Conservation (phyloP, 306 rosid species). For the Hylodesmum podocarpum region DNA sequence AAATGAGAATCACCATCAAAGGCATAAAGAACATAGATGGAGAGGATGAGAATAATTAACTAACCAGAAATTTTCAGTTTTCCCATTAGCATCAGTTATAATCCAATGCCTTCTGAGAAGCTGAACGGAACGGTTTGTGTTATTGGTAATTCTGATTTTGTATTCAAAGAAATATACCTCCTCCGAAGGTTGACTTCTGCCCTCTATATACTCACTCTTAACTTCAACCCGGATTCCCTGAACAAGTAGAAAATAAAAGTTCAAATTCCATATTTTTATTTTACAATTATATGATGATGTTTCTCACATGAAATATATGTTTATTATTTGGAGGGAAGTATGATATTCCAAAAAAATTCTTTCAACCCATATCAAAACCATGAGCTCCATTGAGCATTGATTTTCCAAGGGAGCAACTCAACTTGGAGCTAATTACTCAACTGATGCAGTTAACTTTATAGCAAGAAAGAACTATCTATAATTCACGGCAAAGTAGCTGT, state of each 20-base stretch:
- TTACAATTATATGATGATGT: not conserved
- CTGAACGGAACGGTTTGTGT: slow-evolving; percentile 64
- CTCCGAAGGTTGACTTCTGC: slow-evolving; percentile 70
- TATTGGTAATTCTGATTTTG: slow-evolving; percentile 68
- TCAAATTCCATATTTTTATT: not conserved
- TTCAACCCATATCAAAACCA: slow-evolving; percentile 1
- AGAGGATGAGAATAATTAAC: slow-evolving; percentile 27
- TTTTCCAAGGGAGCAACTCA: not conserved
- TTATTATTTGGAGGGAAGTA: not conserved
- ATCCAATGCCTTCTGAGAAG: slow-evolving; percentile 93
- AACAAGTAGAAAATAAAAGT: slow-evolving; percentile 17
- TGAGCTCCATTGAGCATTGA: slow-evolving; percentile 1
- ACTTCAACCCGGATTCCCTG: slow-evolving; percentile 89
- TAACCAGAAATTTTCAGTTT: slow-evolving; percentile 74
- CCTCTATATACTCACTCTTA: slow-evolving; percentile 69
- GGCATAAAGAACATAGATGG: slow-evolving; percentile 11
- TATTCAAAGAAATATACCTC: slow-evolving; percentile 69
- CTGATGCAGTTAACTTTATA: not conserved
- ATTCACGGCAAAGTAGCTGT: not conserved
- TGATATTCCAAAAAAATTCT: not conserved
- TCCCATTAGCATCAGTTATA: slow-evolving; percentile 70
- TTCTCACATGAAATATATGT: not conserved
- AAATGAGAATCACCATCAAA: not conserved
- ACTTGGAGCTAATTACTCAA: not conserved
- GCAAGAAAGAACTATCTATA: not conserved